Evolutionary conservation across 345 rosid genomes (phyloP).

Genomic region (Stellera chamaejasme): DNA sequence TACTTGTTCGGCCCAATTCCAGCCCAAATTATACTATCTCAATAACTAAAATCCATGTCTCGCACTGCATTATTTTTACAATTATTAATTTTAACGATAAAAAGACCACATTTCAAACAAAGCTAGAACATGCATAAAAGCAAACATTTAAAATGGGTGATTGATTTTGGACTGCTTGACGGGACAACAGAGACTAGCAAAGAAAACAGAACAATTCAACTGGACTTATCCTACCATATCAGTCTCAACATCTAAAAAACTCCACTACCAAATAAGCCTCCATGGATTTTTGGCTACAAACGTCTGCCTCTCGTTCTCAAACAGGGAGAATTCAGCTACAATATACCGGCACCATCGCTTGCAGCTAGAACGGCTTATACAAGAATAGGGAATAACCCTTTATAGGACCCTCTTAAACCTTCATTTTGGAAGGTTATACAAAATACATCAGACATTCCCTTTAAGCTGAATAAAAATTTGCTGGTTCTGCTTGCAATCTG

Average conservation of each 20-base stretch:
- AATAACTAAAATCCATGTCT: no score
- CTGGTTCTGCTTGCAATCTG: slow-evolving; percentile 91
- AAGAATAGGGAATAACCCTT: slow-evolving; percentile 87
- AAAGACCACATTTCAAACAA: no score
- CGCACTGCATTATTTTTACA: no score
- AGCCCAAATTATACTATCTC: no score
- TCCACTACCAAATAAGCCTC: slow-evolving; percentile 17
- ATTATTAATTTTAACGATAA: no score
- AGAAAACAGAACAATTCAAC: no score
- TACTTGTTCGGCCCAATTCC: no score
- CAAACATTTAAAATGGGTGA: no score
- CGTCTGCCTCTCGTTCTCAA: slow-evolving; percentile 21
- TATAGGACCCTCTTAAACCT: slow-evolving; percentile 82
- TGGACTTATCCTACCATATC: no score
- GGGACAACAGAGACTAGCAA: no score
- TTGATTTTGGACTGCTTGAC: no score
- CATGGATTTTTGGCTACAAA: slow-evolving; percentile 22
- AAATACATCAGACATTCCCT: slow-evolving; percentile 80
- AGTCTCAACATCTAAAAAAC: slow-evolving; percentile 12
- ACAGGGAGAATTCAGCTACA: slow-evolving; percentile 22
- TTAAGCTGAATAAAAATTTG: slow-evolving; percentile 37
- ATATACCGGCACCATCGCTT: slow-evolving; percentile 22
- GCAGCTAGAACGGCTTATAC: slow-evolving; percentile 63
- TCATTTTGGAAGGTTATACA: slow-evolving; percentile 64
- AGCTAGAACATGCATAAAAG: no score